Evolutionary conservation across 495 filamentous ascomycete species (phyloP), one percentile per base, ranked within the genome.

Genomic region (Penicillium lagena): DNA sequence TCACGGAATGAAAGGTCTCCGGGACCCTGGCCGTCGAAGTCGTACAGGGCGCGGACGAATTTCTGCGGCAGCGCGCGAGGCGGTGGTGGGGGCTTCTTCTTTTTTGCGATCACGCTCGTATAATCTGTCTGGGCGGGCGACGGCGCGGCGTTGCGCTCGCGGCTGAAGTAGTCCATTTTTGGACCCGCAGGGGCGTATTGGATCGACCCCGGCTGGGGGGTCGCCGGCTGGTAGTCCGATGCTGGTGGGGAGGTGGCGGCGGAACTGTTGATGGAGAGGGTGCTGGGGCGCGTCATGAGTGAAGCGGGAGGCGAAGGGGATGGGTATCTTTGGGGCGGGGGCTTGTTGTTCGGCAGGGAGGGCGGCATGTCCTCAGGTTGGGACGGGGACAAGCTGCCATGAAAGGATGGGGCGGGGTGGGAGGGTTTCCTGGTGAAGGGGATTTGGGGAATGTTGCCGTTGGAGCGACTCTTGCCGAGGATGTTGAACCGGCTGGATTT

Each of bases 1-100:
- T 94, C 85, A 9, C 68, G 72, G 63, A 97, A 96, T 9, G 74
- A 76, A 38, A 97, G 62, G 66, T 97, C 91, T 0, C 86, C 89
- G 1, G 61, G 58, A 12, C 74, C 77, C 54, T 90, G 78, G 0
- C 86, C 89, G 0, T 74, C 69, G 62, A 94, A 97, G 40, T 83
- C 74, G 64, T 88, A 96, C 51, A 89, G 63, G 4, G 91, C 91
- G 1, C 83, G 81, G 9, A 95, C 90, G 51, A 74, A 96, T 17
- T 78, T 60, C 2, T 70, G 79, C 9, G 35, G 46, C 84, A 1
- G 78, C 76, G 9, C 71, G 72, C 1, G 86, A 86, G 89, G 87
- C 1, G 86, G 87, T 2, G 85, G 87, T 1, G 81, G 78, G 27
- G 76, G 76, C 37, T 79, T 79, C 66, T 85, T 86, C 56, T 77